Conservation (phyloP, 1,284 basidiomycete species). For the Fomitopsis pinicola region DNA sequence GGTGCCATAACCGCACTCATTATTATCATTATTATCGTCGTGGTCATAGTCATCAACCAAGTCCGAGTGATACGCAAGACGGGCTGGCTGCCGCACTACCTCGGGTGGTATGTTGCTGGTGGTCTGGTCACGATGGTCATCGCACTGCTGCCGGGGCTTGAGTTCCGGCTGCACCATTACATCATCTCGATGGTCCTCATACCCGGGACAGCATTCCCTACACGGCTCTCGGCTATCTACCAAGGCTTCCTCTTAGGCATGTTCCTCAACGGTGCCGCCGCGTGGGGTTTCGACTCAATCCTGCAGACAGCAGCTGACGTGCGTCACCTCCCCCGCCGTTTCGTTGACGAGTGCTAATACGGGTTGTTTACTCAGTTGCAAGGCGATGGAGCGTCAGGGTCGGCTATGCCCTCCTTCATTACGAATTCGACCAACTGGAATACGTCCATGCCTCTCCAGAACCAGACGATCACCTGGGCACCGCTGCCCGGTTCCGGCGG, state of each 20-base stretch:
- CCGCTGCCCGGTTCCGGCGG: slow-evolving; percentile 41
- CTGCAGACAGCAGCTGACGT: slow-evolving; percentile 75
- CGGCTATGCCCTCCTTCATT: slow-evolving; percentile 65
- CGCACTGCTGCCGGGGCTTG: slow-evolving; percentile 64
- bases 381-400: slow-evolving; percentile 70
- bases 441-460: slow-evolving; percentile 44
- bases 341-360: slow-evolving; percentile 2
- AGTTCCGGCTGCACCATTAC: slow-evolving; percentile 72
- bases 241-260: slow-evolving; percentile 81
- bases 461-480: slow-evolving; percentile 65
- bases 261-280: slow-evolving; percentile 74
- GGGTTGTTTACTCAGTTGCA: slow-evolving; percentile 43
- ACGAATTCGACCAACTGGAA: slow-evolving; percentile 70
- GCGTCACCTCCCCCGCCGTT: slow-evolving; percentile 21
- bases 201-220: slow-evolving; percentile 79
- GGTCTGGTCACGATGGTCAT: slow-evolving; percentile 65
- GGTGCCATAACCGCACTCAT: slow-evolving; percentile 73
- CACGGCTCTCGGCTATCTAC: slow-evolving; percentile 72
- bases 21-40: slow-evolving; percentile 64
- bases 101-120: slow-evolving; percentile 65
- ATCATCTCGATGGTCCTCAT: slow-evolving; percentile 73
- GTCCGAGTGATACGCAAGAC: slow-evolving; percentile 80
- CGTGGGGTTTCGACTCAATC: slow-evolving; percentile 79
- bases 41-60: slow-evolving; percentile 67
- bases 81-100: slow-evolving; percentile 75